Evolutionary conservation across 2,329 filamentous ascomycete genomes (phyloP), one percentile per base, ranked within the genome.

Genomic region (Fusarium verrucosum): DNA sequence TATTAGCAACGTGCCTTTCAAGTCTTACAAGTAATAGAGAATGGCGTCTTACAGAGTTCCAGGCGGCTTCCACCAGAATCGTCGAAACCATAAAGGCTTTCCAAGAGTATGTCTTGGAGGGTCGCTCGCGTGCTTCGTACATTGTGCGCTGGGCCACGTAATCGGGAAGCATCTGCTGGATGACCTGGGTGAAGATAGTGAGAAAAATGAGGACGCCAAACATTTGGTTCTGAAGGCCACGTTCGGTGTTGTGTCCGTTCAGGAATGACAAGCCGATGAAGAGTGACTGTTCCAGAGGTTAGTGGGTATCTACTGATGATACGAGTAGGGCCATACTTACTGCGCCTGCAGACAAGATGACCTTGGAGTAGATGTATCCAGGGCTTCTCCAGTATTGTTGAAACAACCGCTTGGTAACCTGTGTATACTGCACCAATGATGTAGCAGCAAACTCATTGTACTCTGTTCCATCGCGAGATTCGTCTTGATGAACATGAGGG

Each of bases 181-280:
- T 82, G 42, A 91, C 75, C 50, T 86, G 83, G 23, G 86, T 85
- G 75, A 92, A 92, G 73, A 92, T 88, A 14, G 87, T 90, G 52
- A 86, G 77, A 62, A 91, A 80, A 82, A 92, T 87, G 77, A 92
- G 92, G 50, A 92, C 85, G 51, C 83, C 83, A 72, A 92, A 92
- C 76, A 92, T 84, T 52, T 89, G 86, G 71, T 91, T 89, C 69
- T 91, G 88, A 10, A 92, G 79, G 28, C 89, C 89, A 62, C 89
- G 86, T 40, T 85, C 80, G 0, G 85, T 86, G 61, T 84, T 83
- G 23, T 85, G 78, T 4, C 85, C 82, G 22, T 88, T 83, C 73
- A 84, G 86, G 70, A 91, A 89, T 0, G 87, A 89, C 69, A 91
- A 86, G 2, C 89, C 89, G 56, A 92, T 88, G 73, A 91, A 91